Conservation (phyloP, 768 basidiomycete species). For the Suillus luteus region DNA sequence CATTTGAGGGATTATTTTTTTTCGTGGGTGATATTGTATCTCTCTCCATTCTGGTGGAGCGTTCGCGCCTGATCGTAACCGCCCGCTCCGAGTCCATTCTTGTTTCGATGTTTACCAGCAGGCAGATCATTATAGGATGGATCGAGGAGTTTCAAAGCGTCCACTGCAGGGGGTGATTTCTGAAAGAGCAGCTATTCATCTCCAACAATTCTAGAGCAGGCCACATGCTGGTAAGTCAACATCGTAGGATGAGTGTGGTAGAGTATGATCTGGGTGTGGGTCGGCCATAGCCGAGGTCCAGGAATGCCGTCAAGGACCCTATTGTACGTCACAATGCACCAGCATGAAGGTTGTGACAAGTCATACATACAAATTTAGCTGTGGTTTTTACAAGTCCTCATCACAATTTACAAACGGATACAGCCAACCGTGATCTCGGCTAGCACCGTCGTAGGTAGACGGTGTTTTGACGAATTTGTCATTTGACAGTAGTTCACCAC, state of each 20-base stretch:
- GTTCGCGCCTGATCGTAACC: background rate
- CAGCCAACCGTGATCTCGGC: slow-evolving; percentile 5
- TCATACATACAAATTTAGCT: slow-evolving; percentile 30
- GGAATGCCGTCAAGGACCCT: slow-evolving; percentile 27
- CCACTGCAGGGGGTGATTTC: background rate
- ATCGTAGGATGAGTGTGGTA: background rate
- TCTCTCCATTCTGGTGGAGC: background rate
- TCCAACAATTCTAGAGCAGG: background rate
- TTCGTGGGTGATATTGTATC: background rate
- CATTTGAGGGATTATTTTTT: background rate
- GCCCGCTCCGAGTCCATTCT: background rate
- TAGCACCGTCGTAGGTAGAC: slow-evolving; percentile 2
- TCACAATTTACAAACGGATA: slow-evolving; percentile 35
- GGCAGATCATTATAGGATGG: background rate
- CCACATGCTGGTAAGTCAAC: background rate
- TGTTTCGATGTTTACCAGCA: background rate
- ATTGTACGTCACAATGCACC: slow-evolving; percentile 29
- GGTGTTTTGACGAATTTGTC: slow-evolving; percentile 2
- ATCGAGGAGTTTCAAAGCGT: background rate
- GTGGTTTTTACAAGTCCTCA: slow-evolving; percentile 13
- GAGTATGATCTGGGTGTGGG: slow-evolving; percentile 7
- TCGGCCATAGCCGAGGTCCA: slow-evolving; percentile 15
- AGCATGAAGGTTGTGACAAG: slow-evolving; percentile 25
- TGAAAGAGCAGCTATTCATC: background rate
- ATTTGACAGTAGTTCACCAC: slow-evolving; percentile 3